Evolutionary conservation across 805 yeast genomes (phyloP), one percentile per base, ranked within the genome.

Genomic region (Candida jianshihensis): DNA sequence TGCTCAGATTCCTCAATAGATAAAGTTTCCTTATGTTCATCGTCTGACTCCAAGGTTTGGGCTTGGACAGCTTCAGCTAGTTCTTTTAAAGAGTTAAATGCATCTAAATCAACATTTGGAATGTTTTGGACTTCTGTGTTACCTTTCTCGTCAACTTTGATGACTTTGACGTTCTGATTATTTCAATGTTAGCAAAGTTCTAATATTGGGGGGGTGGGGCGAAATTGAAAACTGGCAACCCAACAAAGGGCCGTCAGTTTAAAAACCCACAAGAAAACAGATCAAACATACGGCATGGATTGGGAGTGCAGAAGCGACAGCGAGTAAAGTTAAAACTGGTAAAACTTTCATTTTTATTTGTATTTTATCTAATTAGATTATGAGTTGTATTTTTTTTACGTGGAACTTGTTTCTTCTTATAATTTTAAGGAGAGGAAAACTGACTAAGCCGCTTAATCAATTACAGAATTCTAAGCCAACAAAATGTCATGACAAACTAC

Each of bases 341-440:
- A 38, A 34, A 34, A 48, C 33, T 38, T 41, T 52, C 57, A 52
- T 52, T 16, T 15, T 29, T 5, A 16, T 26, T 36, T 30, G 18
- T 27, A 17, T 22, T 35, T 66, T 70, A 63, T 80, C 81, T 22
- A 9, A 38, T 79, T 7, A 6, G 10, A 20, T 20, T 20, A 10
- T 20, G 7, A 7, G 9, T 7, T 20, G 22, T 20, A 20, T n/a
- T n/a, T n/a, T n/a, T n/a, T n/a, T n/a, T n/a, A n/a, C n/a, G n/a
- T n/a, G n/a, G n/a, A n/a, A n/a, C n/a, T n/a, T n/a, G n/a, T n/a
- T n/a, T n/a, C n/a, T n/a, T n/a, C n/a, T n/a, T n/a, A n/a, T n/a
- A n/a, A n/a, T n/a, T n/a, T n/a, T n/a, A n/a, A n/a, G n/a, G n/a
- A n/a, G n/a, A n/a, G n/a, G n/a, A n/a, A n/a, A n/a, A n/a, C n/a